Evolutionary conservation across 2,329 filamentous ascomycete species (phyloP).

Genomic region (Diaporthe capsici): DNA sequence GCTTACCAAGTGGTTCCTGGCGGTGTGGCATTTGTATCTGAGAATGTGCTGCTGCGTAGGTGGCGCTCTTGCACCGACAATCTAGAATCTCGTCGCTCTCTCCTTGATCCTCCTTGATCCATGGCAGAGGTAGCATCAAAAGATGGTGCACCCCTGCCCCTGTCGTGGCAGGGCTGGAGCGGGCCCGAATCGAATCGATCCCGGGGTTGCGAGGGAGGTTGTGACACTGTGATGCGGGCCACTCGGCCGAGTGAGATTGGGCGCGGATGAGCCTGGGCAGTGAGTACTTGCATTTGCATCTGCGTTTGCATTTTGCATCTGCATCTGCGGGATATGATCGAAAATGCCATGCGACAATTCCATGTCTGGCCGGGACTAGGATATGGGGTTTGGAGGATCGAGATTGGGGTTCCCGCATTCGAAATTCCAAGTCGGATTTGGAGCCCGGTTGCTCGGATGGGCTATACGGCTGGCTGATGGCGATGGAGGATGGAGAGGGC

Average conservation of each 20-base stretch:
- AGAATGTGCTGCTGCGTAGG: background rate
- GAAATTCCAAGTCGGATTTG: background rate
- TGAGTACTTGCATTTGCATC: background rate
- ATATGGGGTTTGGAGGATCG: slow-evolving; percentile 8
- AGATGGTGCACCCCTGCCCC: background rate
- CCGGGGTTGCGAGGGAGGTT: background rate
- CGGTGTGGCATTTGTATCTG: background rate
- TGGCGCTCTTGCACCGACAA: background rate
- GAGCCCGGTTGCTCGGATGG: background rate
- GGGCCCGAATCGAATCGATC: background rate
- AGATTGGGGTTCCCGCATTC: background rate
- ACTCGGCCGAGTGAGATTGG: slow-evolving; percentile 16
- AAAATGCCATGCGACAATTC: background rate
- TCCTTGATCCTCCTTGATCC: background rate
- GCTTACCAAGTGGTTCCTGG: background rate
- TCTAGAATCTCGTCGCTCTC: background rate
- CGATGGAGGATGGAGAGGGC: background rate
- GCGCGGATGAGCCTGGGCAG: background rate
- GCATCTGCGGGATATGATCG: background rate
- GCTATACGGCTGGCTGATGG: background rate
- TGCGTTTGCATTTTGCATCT: background rate
- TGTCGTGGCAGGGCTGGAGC: background rate
- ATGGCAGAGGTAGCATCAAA: background rate
- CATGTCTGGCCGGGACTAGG: background rate
- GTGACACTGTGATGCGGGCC: background rate